Percentiles rank a stretch among this genome's conserved stretches.
phyloP scores from a whole-genome alignment of 176 grass and related monocot species.

The Bromus sterilis region DNA sequence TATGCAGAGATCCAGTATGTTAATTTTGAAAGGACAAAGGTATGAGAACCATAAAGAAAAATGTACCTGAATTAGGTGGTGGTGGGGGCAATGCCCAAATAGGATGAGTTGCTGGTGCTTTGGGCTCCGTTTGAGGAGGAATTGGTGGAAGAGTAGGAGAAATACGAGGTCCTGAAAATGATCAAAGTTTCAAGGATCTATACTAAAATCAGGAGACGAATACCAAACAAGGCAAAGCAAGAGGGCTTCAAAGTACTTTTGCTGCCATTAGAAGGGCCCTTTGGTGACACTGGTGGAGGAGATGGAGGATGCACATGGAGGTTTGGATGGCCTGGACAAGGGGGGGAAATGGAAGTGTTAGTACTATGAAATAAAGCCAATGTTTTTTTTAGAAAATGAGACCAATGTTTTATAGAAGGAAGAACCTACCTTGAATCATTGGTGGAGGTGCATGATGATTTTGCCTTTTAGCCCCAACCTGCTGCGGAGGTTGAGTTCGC shows the following conservation, averaged over 20 bases:
- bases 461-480: conserved; percentile 32
- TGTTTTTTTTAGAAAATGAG: neutral
- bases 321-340: conserved; percentile 36
- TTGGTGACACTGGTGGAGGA: conserved; percentile 30
- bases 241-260: conserved; percentile 37
- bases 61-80: conserved; percentile 78
- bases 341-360: neutral
- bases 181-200: neutral
- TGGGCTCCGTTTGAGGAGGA: conserved; percentile 35
- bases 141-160: conserved; percentile 53
- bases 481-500: conserved; percentile 31
- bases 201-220: neutral
- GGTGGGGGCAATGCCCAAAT: conserved; percentile 85
- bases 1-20: neutral
- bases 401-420: neutral
- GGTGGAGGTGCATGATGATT: conserved; percentile 42
- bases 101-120: conserved; percentile 49
- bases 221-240: neutral
- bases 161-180: conserved; percentile 37
- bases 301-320: conserved; percentile 43
- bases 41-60: neutral
- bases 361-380: neutral
- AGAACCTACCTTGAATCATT: conserved; percentile 35
- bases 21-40: neutral
- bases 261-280: conserved; percentile 25